phyloP scores from a whole-genome alignment of 1,139 yeast genomes.

The Protomyces inouyei region DNA sequence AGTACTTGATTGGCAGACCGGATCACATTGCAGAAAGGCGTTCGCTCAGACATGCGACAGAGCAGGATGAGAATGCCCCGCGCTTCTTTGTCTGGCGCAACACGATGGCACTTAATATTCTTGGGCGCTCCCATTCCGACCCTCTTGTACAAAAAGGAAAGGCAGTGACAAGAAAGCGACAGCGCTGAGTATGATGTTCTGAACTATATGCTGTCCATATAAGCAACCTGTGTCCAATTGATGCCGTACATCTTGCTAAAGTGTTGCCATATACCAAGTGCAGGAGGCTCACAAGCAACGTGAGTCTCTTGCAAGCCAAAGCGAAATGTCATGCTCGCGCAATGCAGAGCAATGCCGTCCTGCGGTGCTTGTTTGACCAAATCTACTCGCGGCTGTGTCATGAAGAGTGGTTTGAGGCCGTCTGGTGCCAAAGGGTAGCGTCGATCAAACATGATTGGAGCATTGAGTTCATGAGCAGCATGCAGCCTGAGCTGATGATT shows the following conservation, averaged over 20 bases:
- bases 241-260: background rate
- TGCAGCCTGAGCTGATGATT: slow-evolving; percentile 19
- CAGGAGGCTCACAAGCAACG: slow-evolving; percentile 11
- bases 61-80: background rate
- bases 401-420: background rate
- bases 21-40: slow-evolving; percentile 1
- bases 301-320: background rate
- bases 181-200: background rate
- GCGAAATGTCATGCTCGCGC: slow-evolving; percentile 8
- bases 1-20: background rate
- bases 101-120: slow-evolving; percentile 5
- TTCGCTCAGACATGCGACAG: background rate
- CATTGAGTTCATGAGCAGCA: slow-evolving; percentile 9
- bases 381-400: background rate
- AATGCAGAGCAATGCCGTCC: slow-evolving; percentile 24
- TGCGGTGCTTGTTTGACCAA: background rate
- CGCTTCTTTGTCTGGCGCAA: slow-evolving; percentile 10
- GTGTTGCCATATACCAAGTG: slow-evolving; percentile 7
- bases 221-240: slow-evolving; percentile 1
- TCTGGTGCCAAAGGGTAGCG: background rate
- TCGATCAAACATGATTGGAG: slow-evolving; percentile 15
- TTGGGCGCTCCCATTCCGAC: slow-evolving; percentile 8
- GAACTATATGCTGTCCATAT: background rate
- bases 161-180: slow-evolving; percentile 4
- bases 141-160: slow-evolving; percentile 1